Conservation (phyloP, 1,284 basidiomycete genomes). For the Taiwanofungus camphoratus region DNA sequence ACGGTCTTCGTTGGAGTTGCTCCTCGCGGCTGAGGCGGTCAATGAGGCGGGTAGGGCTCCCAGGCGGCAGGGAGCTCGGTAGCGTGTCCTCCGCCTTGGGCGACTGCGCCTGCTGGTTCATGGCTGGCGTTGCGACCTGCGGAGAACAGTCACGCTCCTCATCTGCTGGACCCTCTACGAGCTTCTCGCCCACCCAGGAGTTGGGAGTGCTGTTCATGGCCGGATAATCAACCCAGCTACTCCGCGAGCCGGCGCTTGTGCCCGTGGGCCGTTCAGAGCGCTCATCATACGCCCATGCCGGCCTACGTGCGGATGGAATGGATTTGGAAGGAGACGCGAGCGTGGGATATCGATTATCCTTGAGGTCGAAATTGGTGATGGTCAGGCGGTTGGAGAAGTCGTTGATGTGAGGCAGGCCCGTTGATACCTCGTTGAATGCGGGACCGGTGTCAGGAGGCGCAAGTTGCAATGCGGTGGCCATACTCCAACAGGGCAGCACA, state of each 20-base stretch:
- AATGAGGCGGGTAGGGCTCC: conserved; percentile 11
- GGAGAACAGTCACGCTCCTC: conserved; percentile 10
- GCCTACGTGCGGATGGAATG: conserved; percentile 2
- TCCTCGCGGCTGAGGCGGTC: conserved; percentile 13
- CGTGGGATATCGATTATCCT: conserved; percentile 56
- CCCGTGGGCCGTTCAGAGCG: neutral
- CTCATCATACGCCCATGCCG: conserved; percentile 2
- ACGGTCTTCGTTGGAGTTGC: conserved; percentile 10
- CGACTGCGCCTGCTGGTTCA: conserved; percentile 16
- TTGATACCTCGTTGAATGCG: conserved; percentile 19
- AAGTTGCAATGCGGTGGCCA: conserved; percentile 26
- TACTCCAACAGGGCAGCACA: too few species aligned
- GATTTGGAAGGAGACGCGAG: conserved; percentile 23
- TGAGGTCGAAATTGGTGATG: conserved; percentile 51
- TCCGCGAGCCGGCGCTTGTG: conserved; percentile 14
- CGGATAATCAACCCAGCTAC: conserved; percentile 20
- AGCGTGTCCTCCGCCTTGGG: conserved; percentile 15
- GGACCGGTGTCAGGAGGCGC: conserved; percentile 21
- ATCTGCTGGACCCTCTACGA: conserved; percentile 10
- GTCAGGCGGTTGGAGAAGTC: conserved; percentile 49
- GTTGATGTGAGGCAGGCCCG: conserved; percentile 26
- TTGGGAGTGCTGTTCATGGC: conserved; percentile 10
- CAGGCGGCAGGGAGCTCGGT: conserved; percentile 8
- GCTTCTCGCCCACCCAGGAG: conserved; percentile 23
- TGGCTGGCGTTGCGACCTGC: conserved; percentile 10